Base-by-base conservation (phyloP, 805 yeast species). In the Scheffersomyces amazonensis region DNA sequence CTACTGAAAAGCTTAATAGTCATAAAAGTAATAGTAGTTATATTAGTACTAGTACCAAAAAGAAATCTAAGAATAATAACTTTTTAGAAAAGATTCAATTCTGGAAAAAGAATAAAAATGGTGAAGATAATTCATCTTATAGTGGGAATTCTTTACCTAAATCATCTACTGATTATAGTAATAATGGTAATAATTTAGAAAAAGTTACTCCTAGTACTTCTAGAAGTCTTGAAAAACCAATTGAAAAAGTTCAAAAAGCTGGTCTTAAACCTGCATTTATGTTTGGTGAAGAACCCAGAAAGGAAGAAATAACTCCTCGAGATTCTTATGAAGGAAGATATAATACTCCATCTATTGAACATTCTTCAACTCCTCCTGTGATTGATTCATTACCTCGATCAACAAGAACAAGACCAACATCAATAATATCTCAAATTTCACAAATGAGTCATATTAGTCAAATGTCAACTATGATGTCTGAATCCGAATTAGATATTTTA, bases 401-500 rank as follows among this genome's bases (percentile, higher is more conserved):
- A 2, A 25, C 39, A 16, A 48, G 58, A 37, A 46, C 61, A 5
- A 49, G 75, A 37, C 75, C 75, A 6, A 58, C 66, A 13, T 66
- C 72, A 1, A 58, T 69, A 55, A 51, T 68, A 11, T 64, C 71
- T 2, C 72, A 67, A 46, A 47, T 58, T 11, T 59, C 66, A 49
- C 72, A 66, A 46, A 43, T 60, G 20, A 62, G 70, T 44, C 72
- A 68, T 34, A 11, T 44, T 1, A 40, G 70, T 50, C 74, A 69
- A 40, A 48, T 66, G 42, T 67, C 70, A 7, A 60, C 69, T 13
- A 64, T 64, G 65, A 42, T 66, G 50, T 66, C 73, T 3, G 75
- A 65, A 37, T 62, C 67, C 3, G 75, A 69, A 37, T 46, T 65
- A 29, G 73, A 68, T 23, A 54, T 58, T 34, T 43, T 65, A 40